Percentiles rank a stretch among this genome's conserved stretches.
phyloP scores from a whole-genome alignment of 108 stramenopile genomes.

The Skeletonema menzelii region DNA sequence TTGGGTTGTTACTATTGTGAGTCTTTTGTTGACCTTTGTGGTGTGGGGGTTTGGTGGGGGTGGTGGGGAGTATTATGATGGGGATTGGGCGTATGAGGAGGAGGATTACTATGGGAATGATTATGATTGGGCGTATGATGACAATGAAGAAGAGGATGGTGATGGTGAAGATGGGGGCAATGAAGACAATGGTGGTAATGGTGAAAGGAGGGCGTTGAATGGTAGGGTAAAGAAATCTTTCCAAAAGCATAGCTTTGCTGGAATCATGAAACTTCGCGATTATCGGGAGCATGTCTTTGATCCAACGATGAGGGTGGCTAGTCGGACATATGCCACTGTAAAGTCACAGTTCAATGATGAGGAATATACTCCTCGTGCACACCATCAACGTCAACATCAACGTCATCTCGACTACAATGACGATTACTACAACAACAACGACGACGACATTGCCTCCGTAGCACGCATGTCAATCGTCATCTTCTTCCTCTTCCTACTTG shows the following conservation, averaged over 20 bases:
- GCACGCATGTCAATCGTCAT: slow-evolving; percentile 57
- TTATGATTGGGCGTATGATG: slow-evolving; percentile 4
- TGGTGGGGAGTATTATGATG: slow-evolving; percentile 23
- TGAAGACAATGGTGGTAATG: neutral
- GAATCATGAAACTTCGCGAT: slow-evolving; percentile 80
- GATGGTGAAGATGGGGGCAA: neutral
- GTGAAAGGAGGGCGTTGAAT: slow-evolving; percentile 18
- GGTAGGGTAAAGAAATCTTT: neutral
- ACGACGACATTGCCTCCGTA: slow-evolving; percentile 41
- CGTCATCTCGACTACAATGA: slow-evolving; percentile 25
- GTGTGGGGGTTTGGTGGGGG: slow-evolving; percentile 71
- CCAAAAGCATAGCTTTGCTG: slow-evolving; percentile 49
- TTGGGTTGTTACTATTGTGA: slow-evolving; percentile 55
- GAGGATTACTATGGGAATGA: slow-evolving; percentile 6
- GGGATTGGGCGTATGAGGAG: slow-evolving; percentile 5
- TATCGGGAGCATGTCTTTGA: slow-evolving; percentile 65
- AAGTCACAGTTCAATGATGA: slow-evolving; percentile 30
- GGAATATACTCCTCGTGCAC: slow-evolving; percentile 18
- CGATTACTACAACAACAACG: slow-evolving; percentile 4
- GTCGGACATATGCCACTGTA: slow-evolving; percentile 47
- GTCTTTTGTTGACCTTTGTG: slow-evolving; percentile 59
- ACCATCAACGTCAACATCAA: neutral
- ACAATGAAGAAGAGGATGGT: slow-evolving; percentile 13
- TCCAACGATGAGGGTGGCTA: slow-evolving; percentile 53
- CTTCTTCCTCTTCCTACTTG: slow-evolving; percentile 71